These are phyloP conservation scores for Xerocomus tenax DNA, from an alignment of 1,284 basidiomycete genomes.

Conservation along the genomic window DNA sequence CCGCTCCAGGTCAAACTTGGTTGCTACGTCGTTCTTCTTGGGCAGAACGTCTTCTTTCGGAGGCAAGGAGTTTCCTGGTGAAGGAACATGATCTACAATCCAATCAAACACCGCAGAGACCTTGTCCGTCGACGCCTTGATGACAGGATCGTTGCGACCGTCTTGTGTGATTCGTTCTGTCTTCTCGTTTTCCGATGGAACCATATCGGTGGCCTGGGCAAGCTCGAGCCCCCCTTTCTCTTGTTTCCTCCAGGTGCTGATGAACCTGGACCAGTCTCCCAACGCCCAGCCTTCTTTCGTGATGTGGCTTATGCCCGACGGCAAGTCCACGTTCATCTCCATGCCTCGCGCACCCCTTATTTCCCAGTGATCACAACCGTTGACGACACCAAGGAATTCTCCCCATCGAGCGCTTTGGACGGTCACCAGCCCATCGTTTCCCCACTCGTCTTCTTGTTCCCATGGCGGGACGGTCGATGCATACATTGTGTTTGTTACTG, in stretches of 20 bases:
- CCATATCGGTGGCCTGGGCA: slow-evolving; percentile 12
- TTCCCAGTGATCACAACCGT: slow-evolving; percentile 95
- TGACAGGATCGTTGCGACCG: slow-evolving; percentile 45
- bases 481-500: slow-evolving; percentile 14
- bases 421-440: slow-evolving; percentile 92
- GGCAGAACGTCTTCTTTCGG: slow-evolving; percentile 25
- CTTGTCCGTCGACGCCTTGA: slow-evolving; percentile 61
- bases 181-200: slow-evolving; percentile 9
- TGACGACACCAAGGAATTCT: slow-evolving; percentile 84
- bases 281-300: slow-evolving; percentile 47
- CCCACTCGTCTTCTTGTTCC: slow-evolving; percentile 57
- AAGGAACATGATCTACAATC: slow-evolving; percentile 64
- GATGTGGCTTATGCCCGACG: slow-evolving; percentile 34
- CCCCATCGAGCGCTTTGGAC: slow-evolving; percentile 88
- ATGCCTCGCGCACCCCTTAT: slow-evolving; percentile 74
- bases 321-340: slow-evolving; percentile 54
- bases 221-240: slow-evolving; percentile 32
- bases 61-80: slow-evolving; percentile 9
- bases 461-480: slow-evolving; percentile 25
- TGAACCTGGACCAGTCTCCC: slow-evolving; percentile 54
- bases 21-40: slow-evolving; percentile 43
- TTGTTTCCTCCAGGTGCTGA: slow-evolving; percentile 50
- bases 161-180: slow-evolving; percentile 27
- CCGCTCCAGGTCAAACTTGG: slow-evolving; percentile 60
- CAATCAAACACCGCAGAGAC: slow-evolving; percentile 68